Evolutionary conservation across 768 basidiomycete genomes (phyloP), one percentile per base, ranked within the genome.

Genomic region (Suillus placidus): DNA sequence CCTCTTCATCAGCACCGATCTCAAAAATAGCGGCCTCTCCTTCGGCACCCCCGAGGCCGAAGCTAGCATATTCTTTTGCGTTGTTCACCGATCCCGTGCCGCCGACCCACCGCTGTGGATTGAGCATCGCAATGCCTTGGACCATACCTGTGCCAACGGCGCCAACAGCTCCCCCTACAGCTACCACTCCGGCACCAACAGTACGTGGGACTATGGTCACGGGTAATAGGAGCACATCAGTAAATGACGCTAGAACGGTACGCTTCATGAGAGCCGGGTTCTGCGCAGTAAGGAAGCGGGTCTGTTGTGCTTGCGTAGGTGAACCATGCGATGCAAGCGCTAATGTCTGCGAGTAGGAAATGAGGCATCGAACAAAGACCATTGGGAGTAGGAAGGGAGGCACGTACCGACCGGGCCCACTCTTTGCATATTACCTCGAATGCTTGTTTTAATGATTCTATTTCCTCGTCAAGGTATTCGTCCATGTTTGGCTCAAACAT

Each of bases 401-500:
- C 20, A 71, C 80, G 18, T 62, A 93, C 93, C 77, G 91, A 84
- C 9, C 80, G 81, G 65, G 96, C 91, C 97, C 95, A 98, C 1
- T 80, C 82, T 65, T 86, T 85, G 74, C 92, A 95, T 16, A 92
- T 91, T 3, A 76, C 80, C 38, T 93, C 92, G 63, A 97, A 87
- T 0, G 84, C 80, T 6, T 82, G 83, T 71, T 94, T 94, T 60
- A 94, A 83, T 65, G 84, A 85, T 64, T 97, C 96, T 6, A 91
- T 84, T 75, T 99, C 97, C 73, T 98, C 95, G 66, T 95, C 92
- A 3, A 99, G 88, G 71, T 99, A 99, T 72, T 98, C 96, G 73
- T 97, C 96, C 94, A 99, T 97, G 75, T 96, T 92, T 12, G 85
- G 81, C 76, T 99, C 96, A 70, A 98, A 99, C 94, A 98, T 97